Base-by-base conservation (phyloP, 2,329 filamentous ascomycete species). In the Epichloe typhina region DNA sequence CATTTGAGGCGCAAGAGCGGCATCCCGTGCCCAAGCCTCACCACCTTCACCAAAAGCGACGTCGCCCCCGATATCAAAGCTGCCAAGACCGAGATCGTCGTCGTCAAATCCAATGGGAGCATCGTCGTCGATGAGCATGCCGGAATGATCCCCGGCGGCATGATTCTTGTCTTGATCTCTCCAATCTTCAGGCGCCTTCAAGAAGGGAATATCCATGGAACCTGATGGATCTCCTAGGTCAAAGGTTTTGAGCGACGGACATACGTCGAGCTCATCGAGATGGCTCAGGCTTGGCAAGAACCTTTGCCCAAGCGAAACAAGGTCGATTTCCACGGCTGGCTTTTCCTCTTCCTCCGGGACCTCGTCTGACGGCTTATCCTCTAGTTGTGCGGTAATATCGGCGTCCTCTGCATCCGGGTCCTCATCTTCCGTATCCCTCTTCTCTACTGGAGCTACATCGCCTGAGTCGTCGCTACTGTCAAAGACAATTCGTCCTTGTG, bases 21-120 rank as follows among this genome's bases (percentile, higher is more conserved):
- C 89, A 65, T 96, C 88, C 58, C 83, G 82, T 5, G 91, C 93
- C 91, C 93, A 98, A 1, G 85, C 88, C 65, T 98, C 93, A 55
- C 93, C 93, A 53, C 93, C 93, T 64, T 97, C 90, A 26, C 93
- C 93, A 63, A 98, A 98, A 12, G 86, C 87, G 50, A 88, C 79
- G 55, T 94, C 85, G 38, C 79, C 71, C 44, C 80, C 78, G 44
- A 84, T 70, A 55, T 88, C 84, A 49, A 88, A 88, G 45, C 77
- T 83, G 42, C 82, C 86, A 38, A 90, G 71, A 38, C 76, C 78
- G 55, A 83, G 77, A 57, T 90, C 88, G 57, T 90, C 86, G 38
- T 71, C 69, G 40, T 72, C 70, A 58, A 95, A 94, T 11, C 86
- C 89, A 50, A 81, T 77, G 15, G 83, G 84, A 58, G 89, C 89